Percentiles rank a stretch among this genome's conserved stretches.
These are phyloP conservation scores for Pisolithus microcarpus DNA, from an alignment of 768 basidiomycete species.

Conservation along the genomic window DNA sequence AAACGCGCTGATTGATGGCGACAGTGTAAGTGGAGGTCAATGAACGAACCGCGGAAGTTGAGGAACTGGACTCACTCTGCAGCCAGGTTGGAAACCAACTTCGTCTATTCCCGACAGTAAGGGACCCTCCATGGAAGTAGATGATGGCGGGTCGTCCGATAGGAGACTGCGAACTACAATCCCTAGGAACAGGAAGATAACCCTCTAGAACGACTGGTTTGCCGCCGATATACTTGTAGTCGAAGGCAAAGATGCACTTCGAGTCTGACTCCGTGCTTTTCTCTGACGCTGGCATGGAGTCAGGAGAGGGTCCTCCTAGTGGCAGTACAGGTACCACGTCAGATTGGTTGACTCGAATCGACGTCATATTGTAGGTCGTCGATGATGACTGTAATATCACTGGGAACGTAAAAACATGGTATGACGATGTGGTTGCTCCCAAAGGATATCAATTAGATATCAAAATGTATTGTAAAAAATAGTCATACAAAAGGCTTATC, in stretches of 20 bases:
- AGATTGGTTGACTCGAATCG: too few relatives aligned
- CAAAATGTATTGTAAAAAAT: too few relatives aligned
- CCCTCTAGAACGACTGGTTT: slow-evolving; percentile 27
- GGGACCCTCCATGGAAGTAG: slow-evolving; percentile 48
- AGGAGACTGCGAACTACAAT: not conserved
- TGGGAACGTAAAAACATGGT: too few relatives aligned
- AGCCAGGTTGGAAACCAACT: slow-evolving; percentile 69
- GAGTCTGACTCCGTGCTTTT: too few relatives aligned
- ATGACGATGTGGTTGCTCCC: too few relatives aligned
- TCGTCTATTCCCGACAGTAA: slow-evolving; percentile 49
- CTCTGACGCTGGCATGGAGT: too few relatives aligned
- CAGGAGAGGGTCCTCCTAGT: too few relatives aligned
- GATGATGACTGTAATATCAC: too few relatives aligned
- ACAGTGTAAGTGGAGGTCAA: not conserved
- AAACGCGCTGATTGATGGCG: slow-evolving; percentile 37
- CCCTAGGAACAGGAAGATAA: slow-evolving; percentile 18
- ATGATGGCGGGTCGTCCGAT: slow-evolving; percentile 24
- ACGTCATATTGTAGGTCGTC: too few relatives aligned
- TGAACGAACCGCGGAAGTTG: not conserved
- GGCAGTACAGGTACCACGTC: too few relatives aligned
- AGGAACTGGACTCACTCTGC: slow-evolving; percentile 32
- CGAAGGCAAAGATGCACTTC: slow-evolving; percentile 4
- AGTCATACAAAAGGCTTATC: too few relatives aligned
- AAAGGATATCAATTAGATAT: too few relatives aligned
- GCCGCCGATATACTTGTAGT: slow-evolving; percentile 29